A percentile compares a stretch with the other conserved stretches of the same genome.
These are phyloP conservation scores for Colletotrichum melonis DNA, from an alignment of 2,329 filamentous ascomycete genomes.

Conservation along the genomic window DNA sequence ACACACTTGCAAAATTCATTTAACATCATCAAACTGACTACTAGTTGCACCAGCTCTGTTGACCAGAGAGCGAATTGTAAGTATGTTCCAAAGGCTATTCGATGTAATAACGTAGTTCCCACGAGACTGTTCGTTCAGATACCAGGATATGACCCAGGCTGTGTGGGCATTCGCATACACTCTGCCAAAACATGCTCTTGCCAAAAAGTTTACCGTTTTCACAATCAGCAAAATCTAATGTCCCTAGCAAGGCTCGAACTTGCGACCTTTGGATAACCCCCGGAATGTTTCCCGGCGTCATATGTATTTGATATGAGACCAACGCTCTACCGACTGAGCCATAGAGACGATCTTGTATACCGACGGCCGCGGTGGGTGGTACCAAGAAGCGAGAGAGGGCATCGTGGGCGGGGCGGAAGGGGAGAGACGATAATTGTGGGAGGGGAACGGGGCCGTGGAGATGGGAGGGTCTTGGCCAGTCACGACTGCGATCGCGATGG, in stretches of 20 bases:
- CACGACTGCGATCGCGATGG: background rate
- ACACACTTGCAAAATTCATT: too few species aligned
- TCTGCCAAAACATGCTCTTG: too few species aligned
- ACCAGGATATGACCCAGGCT: too few species aligned
- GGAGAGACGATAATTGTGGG: background rate
- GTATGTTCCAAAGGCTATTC: too few species aligned
- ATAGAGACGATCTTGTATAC: background rate
- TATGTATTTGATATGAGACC: conserved; percentile 5
- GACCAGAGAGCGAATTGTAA: too few species aligned
- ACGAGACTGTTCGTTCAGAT: too few species aligned
- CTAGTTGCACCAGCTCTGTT: too few species aligned
- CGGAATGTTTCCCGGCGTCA: background rate
- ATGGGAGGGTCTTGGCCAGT: background rate
- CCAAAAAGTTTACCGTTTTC: background rate
- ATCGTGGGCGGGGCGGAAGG: background rate
- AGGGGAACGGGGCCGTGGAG: conserved; percentile 1
- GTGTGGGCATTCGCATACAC: too few species aligned
- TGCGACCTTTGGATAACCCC: conserved; percentile 11
- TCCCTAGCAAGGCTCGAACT: conserved; percentile 23
- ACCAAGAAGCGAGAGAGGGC: conserved; percentile 1
- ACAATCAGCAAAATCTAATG: background rate
- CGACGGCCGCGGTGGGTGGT: accelerated
- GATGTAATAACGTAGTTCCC: too few species aligned
- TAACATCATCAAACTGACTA: too few species aligned
- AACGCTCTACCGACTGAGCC: conserved; percentile 19